Evolutionary conservation across 2,329 filamentous ascomycete genomes (phyloP).

Genomic region (Keithomyces neogunnii): DNA sequence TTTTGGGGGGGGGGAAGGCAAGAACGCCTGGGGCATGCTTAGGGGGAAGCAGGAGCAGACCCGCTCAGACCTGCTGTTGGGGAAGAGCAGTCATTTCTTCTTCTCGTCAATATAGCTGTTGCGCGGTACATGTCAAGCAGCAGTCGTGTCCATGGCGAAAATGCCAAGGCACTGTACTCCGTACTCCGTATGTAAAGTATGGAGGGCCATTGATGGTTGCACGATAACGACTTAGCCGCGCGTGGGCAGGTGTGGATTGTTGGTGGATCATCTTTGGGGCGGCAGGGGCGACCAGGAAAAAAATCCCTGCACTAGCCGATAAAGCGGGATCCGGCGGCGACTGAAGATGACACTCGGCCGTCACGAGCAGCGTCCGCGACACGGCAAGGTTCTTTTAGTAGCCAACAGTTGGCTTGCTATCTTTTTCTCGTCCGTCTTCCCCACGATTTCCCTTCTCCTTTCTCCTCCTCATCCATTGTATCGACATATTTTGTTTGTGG

Average conservation of each 20-base stretch:
- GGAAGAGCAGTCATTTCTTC: too few species aligned
- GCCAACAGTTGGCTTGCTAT: background rate
- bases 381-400: background rate
- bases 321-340: constrained; percentile 4
- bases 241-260: background rate
- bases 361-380: background rate
- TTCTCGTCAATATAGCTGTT: too few species aligned
- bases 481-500: background rate
- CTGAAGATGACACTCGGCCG: background rate
- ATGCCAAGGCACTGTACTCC: too few species aligned
- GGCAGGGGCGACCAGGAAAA: background rate
- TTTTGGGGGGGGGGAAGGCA: background rate
- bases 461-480: background rate
- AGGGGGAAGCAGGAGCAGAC: background rate
- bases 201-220: background rate
- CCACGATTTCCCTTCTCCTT: background rate
- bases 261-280: background rate
- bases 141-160: too few species aligned
- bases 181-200: too few species aligned
- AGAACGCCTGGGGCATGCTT: background rate
- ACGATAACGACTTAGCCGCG: background rate
- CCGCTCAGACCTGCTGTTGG: background rate
- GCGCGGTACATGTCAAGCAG: too few species aligned
- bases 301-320: constrained; percentile 6
- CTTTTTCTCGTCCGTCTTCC: background rate